Base-by-base conservation (phyloP, 2,329 filamentous ascomycete species). In the Elsinoe perseae region DNA sequence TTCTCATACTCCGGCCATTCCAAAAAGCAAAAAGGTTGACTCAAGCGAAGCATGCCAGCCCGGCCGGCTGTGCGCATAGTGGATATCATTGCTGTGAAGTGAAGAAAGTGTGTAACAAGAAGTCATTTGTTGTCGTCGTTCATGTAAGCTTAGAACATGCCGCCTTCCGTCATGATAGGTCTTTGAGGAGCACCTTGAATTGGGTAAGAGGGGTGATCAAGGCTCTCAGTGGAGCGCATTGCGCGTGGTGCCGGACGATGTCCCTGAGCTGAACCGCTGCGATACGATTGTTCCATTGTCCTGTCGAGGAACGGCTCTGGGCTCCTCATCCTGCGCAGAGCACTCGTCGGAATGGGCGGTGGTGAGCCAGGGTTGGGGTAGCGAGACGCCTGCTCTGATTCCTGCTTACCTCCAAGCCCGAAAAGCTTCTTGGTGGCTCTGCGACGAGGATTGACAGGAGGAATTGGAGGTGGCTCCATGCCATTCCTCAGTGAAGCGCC, bases 361-460 rank as follows among this genome's bases (percentile, higher is more conserved):
- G 53, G 53, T 20, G 53, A 42, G 23, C 53, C 53, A 25, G 53
- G 53, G 28, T 46, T 56, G 28, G 53, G 38, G 12, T 56, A 56
- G 12, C 53, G 53, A 14, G 38, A 36, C 14, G 53, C 16, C 16
- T 4, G 20, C 27, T 42, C 36, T 9, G 36, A 21, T 16, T 43
- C 56, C 16, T 54, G 27, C 34, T 52, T 50, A 12, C 48, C 30
- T 14, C 59, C 59, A n/a, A 60, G 56, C 2, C 67, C 64, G 48
- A 70, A 69, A 32, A 70, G 57, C 58, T 65, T 66, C 34, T 64
- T 63, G 20, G 67, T 66, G 18, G 77, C 77, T 54, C 79, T 75
- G 42, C 81, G 74, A 57, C 78, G 77, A 1, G 81, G 80, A 63
- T 83, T 83, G 74, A 82, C 80, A 0, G 79, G 76, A 25, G 80